Percentiles rank a stretch among this genome's conserved stretches.
phyloP scores from a whole-genome alignment of 2,329 filamentous ascomycete species.

The Botrytis byssoidea region DNA sequence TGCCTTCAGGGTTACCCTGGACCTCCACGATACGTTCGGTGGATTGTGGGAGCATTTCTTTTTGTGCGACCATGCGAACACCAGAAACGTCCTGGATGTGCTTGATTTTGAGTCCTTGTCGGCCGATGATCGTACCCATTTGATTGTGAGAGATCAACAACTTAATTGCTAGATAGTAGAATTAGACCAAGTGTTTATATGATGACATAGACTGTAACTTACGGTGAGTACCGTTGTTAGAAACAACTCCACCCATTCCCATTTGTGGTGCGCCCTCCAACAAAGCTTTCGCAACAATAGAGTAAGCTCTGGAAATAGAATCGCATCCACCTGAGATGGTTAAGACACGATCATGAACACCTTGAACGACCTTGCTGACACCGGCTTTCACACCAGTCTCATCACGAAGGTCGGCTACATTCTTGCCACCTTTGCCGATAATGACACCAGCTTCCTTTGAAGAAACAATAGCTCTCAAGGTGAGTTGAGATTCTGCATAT shows the following conservation, averaged over 20 bases:
- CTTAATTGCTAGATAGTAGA: slow-evolving; percentile 70
- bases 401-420: slow-evolving; percentile 93
- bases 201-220: slow-evolving; percentile 45
- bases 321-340: slow-evolving; percentile 91
- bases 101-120: slow-evolving; percentile 97
- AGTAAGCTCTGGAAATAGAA: slow-evolving; percentile 87
- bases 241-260: slow-evolving; percentile 90
- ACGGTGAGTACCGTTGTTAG: slow-evolving; percentile 92
- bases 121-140: slow-evolving; percentile 99
- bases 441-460: slow-evolving; percentile 99
- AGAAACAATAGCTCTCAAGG: slow-evolving; percentile 93
- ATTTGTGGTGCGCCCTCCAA: slow-evolving; percentile 91
- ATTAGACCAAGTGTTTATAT: slow-evolving; percentile 10
- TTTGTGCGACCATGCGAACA: slow-evolving; percentile 98
- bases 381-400: slow-evolving; percentile 98
- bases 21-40: slow-evolving; percentile 98
- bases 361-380: slow-evolving; percentile 97
- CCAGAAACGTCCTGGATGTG: slow-evolving; percentile 96
- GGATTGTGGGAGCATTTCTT: slow-evolving; percentile 98
- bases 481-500: slow-evolving; percentile 89
- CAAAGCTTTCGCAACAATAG: slow-evolving; percentile 85
- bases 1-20: slow-evolving; percentile 89
- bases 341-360: slow-evolving; percentile 93
- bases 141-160: slow-evolving; percentile 99
- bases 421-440: slow-evolving; percentile 98